Evolutionary conservation across 2,329 filamentous ascomycete species (phyloP), one percentile per base, ranked within the genome.

Genomic region (Xylariaceae sp.): DNA sequence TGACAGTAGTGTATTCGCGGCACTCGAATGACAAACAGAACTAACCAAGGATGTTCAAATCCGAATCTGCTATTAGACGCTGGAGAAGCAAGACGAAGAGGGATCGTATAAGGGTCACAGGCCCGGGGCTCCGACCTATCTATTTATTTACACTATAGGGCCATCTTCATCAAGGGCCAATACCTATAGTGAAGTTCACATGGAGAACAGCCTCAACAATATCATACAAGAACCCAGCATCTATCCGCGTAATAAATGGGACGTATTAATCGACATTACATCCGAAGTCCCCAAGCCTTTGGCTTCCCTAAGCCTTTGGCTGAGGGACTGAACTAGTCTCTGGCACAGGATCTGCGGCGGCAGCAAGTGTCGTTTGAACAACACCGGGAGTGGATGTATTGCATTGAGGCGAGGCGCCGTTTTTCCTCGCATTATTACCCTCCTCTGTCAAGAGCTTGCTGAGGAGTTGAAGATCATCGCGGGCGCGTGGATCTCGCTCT

Each of bases 401-500:
- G 6, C 61, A 47, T 16, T 60, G 62, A 2, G 59, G 58, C 5
- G 59, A 59, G 21, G 58, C 58, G 3, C 59, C 64, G 30, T 61
- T 65, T 55, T 67, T 67, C 10, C 63, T 60, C 2, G 63, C 62
- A 44, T 63, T 70, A 44, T 63, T 70, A 18, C 73, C 71, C 57
- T 78, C 72, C 57, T 75, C 77, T 51, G 83, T 81, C 12, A 86
- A 66, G 18, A 84, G 71, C 43, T 71, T 70, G 34, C 80, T 81
- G 3, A 86, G 71, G 49, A 81, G 74, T 47, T 76, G 72, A 16
- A 86, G 68, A 63, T 91, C 83, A 1, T 84, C 79, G 19, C 83
- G 77, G 0, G 88, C 82, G 19, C 78, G 79, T 0, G 84, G 82
- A 51, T 90, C 84, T 10, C 78, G 76, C 47, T 84, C 79, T 21